Conservation (phyloP, 2,329 filamentous ascomycete genomes). For the Sphaceloma murrayae region DNA sequence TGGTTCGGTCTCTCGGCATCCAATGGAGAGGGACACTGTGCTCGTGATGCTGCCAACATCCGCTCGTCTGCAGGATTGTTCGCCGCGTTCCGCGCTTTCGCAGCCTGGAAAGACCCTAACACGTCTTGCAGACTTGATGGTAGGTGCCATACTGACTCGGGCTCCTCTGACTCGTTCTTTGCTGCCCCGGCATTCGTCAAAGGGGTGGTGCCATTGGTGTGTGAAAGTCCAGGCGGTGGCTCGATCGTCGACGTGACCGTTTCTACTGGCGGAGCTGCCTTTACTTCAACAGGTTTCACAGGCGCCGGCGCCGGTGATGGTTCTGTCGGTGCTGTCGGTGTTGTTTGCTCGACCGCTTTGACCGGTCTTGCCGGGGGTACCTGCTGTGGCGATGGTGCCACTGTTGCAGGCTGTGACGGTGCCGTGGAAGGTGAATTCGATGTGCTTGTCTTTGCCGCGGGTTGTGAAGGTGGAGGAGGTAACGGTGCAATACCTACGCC, state of each 20-base stretch:
- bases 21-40: constrained; percentile 59
- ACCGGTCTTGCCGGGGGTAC: constrained; percentile 22
- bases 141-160: constrained; percentile 86
- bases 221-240: constrained; percentile 26
- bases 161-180: constrained; percentile 42
- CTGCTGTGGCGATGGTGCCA: constrained; percentile 27
- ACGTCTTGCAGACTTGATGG: constrained; percentile 82
- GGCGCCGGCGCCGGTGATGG: constrained; percentile 9
- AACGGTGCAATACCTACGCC: constrained; percentile 84
- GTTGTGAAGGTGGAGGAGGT: constrained; percentile 69
- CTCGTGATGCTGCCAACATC: constrained; percentile 66
- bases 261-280: constrained; percentile 8
- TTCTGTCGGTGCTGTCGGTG: constrained; percentile 19
- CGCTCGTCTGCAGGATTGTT: constrained; percentile 57
- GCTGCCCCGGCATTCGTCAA: constrained; percentile 45
- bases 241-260: constrained; percentile 21
- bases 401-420: constrained; percentile 41
- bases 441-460: constrained; percentile 44
- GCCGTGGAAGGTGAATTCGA: constrained; percentile 47
- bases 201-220: constrained; percentile 29
- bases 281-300: constrained; percentile 6
- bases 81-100: constrained; percentile 58
- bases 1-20: constrained; percentile 76
- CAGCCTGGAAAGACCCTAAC: constrained; percentile 79
- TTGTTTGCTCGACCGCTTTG: constrained; percentile 24